A percentile compares a stretch with the other conserved stretches of the same genome.
Evolutionary conservation across 495 filamentous ascomycete genomes (phyloP).

Genomic region (Astrocystis sublimbata): DNA sequence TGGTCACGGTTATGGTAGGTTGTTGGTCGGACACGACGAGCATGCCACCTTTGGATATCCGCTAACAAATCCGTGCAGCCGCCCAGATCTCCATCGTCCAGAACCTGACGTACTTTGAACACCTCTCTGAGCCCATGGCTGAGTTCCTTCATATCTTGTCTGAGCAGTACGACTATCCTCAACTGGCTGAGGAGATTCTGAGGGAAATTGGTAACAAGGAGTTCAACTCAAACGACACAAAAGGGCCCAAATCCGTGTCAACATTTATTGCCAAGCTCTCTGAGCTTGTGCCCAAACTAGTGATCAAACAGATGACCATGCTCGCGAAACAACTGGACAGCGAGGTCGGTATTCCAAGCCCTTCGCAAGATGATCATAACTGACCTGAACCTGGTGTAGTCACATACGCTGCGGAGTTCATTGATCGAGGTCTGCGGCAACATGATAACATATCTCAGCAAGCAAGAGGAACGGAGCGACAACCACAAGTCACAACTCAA

Average conservation of each 20-base stretch:
- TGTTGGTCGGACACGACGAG: background rate
- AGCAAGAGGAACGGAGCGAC: constrained; percentile 84
- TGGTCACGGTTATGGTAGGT: constrained; percentile 89
- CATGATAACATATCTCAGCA: constrained; percentile 85
- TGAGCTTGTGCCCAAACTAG: constrained; percentile 85
- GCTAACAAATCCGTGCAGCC: constrained; percentile 56
- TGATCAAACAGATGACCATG: constrained; percentile 96
- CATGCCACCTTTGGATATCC: background rate
- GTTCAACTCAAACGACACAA: constrained; percentile 93
- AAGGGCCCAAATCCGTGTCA: constrained; percentile 97
- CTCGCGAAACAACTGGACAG: constrained; percentile 92
- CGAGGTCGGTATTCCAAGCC: constrained; percentile 62
- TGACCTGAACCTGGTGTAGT: constrained; percentile 50
- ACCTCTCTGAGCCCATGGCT: constrained; percentile 97
- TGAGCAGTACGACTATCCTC: constrained; percentile 97
- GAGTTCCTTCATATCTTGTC: constrained; percentile 95
- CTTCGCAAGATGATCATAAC: background rate
- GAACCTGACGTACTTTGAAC: constrained; percentile 96
- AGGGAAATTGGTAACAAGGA: constrained; percentile 95
- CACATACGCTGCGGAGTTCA: constrained; percentile 89
- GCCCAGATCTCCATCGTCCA: constrained; percentile 98
- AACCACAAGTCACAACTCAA: constrained; percentile 92
- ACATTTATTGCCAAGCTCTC: constrained; percentile 93
- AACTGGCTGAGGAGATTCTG: constrained; percentile 90
- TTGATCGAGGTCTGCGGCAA: constrained; percentile 99